These are phyloP conservation scores for Dendrobium catenatum DNA, from an alignment of 106 monocot genomes.

Conservation along the genomic window DNA sequence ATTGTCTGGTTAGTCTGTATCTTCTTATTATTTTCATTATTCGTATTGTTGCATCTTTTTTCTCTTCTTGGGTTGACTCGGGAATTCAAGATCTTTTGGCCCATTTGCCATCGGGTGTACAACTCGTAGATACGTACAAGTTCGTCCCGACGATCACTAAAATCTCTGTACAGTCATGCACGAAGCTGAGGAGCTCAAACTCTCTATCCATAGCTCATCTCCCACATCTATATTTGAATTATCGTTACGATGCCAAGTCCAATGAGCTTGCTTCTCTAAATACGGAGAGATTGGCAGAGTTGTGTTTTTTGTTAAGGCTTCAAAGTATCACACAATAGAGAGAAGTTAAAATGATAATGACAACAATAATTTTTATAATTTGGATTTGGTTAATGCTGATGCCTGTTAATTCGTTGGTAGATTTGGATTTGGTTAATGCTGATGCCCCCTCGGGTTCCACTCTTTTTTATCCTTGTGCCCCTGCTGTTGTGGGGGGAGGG, in stretches of 20 bases:
- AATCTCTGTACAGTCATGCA: constrained; percentile 11
- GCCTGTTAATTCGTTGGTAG: no score
- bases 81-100: neutral
- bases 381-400: no score
- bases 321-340: neutral
- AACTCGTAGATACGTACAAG: neutral
- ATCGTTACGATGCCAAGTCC: constrained; percentile 89
- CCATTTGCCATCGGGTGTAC: neutral
- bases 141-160: no score
- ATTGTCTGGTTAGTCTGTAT: neutral
- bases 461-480: no score
- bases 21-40: neutral
- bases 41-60: neutral
- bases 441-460: no score
- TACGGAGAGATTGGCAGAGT: constrained; percentile 33
- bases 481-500: no score
- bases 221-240: constrained; percentile 24
- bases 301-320: constrained; percentile 53
- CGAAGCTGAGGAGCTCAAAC: constrained; percentile 20
- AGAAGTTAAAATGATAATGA: neutral
- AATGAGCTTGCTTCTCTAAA: constrained; percentile 84
- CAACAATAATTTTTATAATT: neutral
- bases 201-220: constrained; percentile 56
- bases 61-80: neutral
- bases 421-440: no score